Evolutionary conservation across 2,329 filamentous ascomycete species (phyloP).

Genomic region (Neofusicoccum parvum): DNA sequence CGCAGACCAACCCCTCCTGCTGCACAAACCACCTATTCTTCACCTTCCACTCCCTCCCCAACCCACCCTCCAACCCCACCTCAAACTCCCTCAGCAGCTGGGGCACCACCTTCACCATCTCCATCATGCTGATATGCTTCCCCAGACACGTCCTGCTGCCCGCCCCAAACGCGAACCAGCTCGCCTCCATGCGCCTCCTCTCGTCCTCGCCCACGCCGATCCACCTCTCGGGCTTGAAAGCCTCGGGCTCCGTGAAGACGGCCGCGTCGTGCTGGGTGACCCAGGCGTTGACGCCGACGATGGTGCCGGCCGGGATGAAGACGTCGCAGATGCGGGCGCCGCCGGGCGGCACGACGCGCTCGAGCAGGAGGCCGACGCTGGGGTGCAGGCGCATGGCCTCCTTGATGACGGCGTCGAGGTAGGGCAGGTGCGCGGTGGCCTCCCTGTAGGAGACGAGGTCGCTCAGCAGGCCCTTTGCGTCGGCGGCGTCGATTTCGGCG

Average conservation of each 20-base stretch:
- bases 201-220: slow-evolving; percentile 6
- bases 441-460: slow-evolving; percentile 27
- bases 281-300: slow-evolving; percentile 38
- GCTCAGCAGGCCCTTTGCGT: slow-evolving; percentile 24
- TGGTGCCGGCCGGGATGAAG: slow-evolving; percentile 28
- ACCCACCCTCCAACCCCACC: slow-evolving; percentile 18
- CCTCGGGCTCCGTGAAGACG: slow-evolving; percentile 16
- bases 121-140: slow-evolving; percentile 23
- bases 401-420: slow-evolving; percentile 51
- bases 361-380: slow-evolving; percentile 34
- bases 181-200: slow-evolving; percentile 8
- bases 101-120: slow-evolving; percentile 24
- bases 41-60: slow-evolving; percentile 6
- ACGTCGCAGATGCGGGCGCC: slow-evolving; percentile 32
- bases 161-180: slow-evolving; percentile 23
- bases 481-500: slow-evolving; percentile 29
- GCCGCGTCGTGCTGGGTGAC: slow-evolving; percentile 23
- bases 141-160: slow-evolving; percentile 25
- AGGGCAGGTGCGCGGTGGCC: slow-evolving; percentile 37
- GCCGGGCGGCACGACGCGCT: slow-evolving; percentile 33
- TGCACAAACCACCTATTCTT: slow-evolving; percentile 22
- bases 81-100: slow-evolving; percentile 25
- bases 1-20: slow-evolving; percentile 1
- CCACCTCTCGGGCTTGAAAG: slow-evolving; percentile 24
- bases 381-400: slow-evolving; percentile 51